phyloP scores from a whole-genome alignment of 75 land plant genomes.

The Gnetum montanum region DNA sequence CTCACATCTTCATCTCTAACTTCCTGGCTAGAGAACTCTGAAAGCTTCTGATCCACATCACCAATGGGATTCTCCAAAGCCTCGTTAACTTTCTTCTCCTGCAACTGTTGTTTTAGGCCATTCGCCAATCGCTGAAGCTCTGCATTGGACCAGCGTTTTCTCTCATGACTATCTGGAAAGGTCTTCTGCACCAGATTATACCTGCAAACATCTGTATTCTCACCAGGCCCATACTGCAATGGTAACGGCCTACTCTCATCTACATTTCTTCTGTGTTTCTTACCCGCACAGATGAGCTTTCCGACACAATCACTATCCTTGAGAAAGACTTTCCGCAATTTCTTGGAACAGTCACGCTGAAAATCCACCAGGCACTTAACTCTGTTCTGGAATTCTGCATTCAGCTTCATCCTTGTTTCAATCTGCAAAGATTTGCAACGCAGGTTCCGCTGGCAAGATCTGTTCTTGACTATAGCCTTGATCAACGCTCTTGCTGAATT shows the following conservation, averaged over 20 bases:
- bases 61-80: conserved; percentile 25
- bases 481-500: conserved; percentile 28
- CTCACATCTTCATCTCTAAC: conserved; percentile 47
- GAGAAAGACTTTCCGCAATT: conserved; percentile 23
- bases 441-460: conserved; percentile 46
- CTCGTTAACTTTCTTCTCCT: conserved; percentile 41
- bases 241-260: conserved; percentile 1
- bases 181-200: conserved; percentile 25
- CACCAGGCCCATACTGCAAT: conserved; percentile 39
- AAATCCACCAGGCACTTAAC: conserved; percentile 48
- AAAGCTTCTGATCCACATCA: conserved; percentile 28
- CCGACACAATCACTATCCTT: conserved; percentile 34
- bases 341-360: conserved; percentile 30
- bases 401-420: conserved; percentile 55
- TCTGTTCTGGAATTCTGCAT: conserved; percentile 37
- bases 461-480: conserved; percentile 68
- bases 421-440: conserved; percentile 32
- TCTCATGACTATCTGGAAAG: conserved; percentile 22
- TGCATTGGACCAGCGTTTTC: conserved; percentile 38
- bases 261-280: conserved; percentile 14
- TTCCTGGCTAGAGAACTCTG: conserved; percentile 25
- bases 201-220: conserved; percentile 55
- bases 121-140: conserved; percentile 57
- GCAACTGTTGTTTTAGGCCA: conserved; percentile 69
- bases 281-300: conserved; percentile 34